A percentile compares a stretch with the other conserved stretches of the same genome.
Evolutionary conservation across 176 grass and related monocot species (phyloP).

Genomic region (Raddia distichophylla): DNA sequence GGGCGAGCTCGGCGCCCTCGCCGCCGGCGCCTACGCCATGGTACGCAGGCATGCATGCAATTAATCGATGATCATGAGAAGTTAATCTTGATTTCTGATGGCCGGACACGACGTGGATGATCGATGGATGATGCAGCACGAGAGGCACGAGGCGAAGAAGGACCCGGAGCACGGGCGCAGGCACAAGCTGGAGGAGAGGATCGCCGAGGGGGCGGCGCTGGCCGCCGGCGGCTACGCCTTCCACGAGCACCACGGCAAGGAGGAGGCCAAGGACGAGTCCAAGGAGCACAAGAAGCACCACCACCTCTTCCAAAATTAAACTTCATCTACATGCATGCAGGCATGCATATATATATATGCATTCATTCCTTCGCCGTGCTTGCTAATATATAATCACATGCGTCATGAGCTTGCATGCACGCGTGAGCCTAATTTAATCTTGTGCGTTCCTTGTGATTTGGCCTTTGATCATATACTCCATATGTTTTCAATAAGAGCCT

Average conservation of each 20-base stretch:
- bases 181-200: slow-evolving; percentile 60
- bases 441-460: not conserved
- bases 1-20: slow-evolving; percentile 42
- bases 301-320: slow-evolving; percentile 43
- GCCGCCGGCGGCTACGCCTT: slow-evolving; percentile 40
- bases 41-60: slow-evolving; percentile 16
- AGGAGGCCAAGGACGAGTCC: slow-evolving; percentile 52
- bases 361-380: not conserved
- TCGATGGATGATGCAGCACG: slow-evolving; percentile 35
- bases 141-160: slow-evolving; percentile 61
- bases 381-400: not conserved
- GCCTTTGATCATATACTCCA: not conserved
- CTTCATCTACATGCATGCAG: not conserved
- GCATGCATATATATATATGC: not conserved
- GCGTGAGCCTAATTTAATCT: not conserved
- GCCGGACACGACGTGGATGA: not conserved
- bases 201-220: slow-evolving; percentile 38
- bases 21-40: slow-evolving; percentile 51
- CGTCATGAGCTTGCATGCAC: no score
- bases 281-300: slow-evolving; percentile 58
- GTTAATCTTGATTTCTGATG: not conserved
- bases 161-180: slow-evolving; percentile 48
- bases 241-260: slow-evolving; percentile 38
- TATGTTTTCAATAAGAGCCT: not conserved
- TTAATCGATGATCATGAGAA: not conserved